Conservation (phyloP, 768 basidiomycete species). For the Cantharellus cinnabarinus region DNA sequence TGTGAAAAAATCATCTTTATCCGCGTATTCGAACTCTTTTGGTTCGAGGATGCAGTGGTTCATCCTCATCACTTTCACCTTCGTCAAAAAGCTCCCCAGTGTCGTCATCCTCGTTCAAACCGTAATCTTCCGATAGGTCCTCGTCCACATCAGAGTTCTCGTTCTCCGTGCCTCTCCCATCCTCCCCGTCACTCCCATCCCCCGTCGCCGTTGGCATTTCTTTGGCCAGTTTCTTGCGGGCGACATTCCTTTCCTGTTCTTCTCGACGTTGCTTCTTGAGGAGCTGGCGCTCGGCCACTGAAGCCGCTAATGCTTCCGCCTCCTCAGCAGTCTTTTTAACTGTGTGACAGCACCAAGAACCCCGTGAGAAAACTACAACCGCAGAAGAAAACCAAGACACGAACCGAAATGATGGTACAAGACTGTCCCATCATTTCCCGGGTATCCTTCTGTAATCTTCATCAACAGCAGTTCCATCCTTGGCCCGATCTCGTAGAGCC, state of each 20-base stretch:
- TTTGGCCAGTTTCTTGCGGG: constrained; percentile 39
- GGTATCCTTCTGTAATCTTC: constrained; percentile 86
- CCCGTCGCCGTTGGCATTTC: constrained; percentile 14
- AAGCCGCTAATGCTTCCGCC: constrained; percentile 38
- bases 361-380: background rate
- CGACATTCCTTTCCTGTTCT: constrained; percentile 83
- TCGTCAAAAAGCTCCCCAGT: constrained; percentile 8
- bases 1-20: too few species aligned
- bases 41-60: background rate
- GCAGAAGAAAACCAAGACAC: constrained; percentile 15
- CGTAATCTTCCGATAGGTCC: constrained; percentile 23
- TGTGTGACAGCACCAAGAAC: constrained; percentile 16
- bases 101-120: constrained; percentile 22
- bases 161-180: constrained; percentile 21
- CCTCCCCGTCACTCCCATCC: constrained; percentile 17
- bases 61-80: constrained; percentile 16
- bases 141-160: constrained; percentile 17
- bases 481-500: constrained; percentile 85
- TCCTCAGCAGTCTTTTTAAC: constrained; percentile 83
- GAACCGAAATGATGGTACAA: constrained; percentile 88
- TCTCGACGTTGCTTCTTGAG: constrained; percentile 58
- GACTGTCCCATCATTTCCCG: constrained; percentile 82
- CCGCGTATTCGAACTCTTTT: too few species aligned
- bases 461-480: constrained; percentile 82
- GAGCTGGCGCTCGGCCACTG: constrained; percentile 59